Percentiles rank a stretch among this genome's conserved stretches.
phyloP scores from a whole-genome alignment of 345 rosid genomes.

The Syzygium aqueum region DNA sequence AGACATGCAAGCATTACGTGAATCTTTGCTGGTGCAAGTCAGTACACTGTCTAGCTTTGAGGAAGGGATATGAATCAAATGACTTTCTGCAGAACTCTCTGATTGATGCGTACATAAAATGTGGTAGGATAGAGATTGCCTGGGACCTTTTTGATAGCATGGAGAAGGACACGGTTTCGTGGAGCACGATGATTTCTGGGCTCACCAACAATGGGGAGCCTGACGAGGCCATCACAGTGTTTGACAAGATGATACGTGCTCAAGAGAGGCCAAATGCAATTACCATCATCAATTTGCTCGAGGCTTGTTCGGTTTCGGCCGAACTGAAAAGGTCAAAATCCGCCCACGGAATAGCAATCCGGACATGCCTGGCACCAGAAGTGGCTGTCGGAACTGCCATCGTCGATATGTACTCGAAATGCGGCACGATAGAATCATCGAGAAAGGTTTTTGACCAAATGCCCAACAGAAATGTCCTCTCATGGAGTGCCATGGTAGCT shows the following conservation, averaged over 20 bases:
- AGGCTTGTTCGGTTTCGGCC: constrained; percentile 55
- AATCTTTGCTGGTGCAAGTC: constrained; percentile 40
- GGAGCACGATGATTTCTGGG: constrained; percentile 71
- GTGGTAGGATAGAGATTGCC: constrained; percentile 31
- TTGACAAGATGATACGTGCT: constrained; percentile 30
- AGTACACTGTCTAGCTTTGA: constrained; percentile 37
- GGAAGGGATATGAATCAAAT: constrained; percentile 34
- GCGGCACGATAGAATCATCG: constrained; percentile 38
- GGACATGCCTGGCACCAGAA: constrained; percentile 39
- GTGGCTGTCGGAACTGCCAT: constrained; percentile 54
- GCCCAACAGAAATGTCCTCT: constrained; percentile 25
- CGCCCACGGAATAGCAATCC: constrained; percentile 59
- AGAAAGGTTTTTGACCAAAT: constrained; percentile 47
- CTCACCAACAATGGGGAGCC: constrained; percentile 41
- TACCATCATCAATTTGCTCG: constrained; percentile 43
- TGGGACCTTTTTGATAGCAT: constrained; percentile 27
- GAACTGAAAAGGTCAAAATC: constrained; percentile 48
- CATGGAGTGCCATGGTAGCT: constrained; percentile 72
- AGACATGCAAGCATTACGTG: constrained; percentile 38
- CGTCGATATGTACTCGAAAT: constrained; percentile 62
- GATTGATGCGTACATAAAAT: constrained; percentile 55
- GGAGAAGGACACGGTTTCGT: constrained; percentile 41
- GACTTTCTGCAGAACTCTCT: constrained; percentile 33
- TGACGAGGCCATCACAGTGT: constrained; percentile 41
- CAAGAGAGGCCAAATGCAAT: constrained; percentile 29